These are phyloP conservation scores for Euphorbia schlechtendalii DNA, from an alignment of 441 rosid genomes.

Conservation along the genomic window DNA sequence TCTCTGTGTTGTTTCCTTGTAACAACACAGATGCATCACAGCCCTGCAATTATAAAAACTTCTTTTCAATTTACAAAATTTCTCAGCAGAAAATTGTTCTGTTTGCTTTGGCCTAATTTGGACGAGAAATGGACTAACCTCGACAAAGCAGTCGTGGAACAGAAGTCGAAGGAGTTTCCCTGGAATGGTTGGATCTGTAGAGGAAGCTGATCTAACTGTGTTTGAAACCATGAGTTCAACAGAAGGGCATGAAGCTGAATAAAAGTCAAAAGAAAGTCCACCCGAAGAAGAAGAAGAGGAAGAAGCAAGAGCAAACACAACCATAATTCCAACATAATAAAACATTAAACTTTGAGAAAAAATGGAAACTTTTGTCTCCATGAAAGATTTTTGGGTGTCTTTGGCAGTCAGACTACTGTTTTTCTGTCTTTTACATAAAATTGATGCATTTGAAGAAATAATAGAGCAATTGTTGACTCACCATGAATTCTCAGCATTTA, in stretches of 20 bases:
- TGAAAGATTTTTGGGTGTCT: slow-evolving; percentile 5
- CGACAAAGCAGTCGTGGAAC: slow-evolving; percentile 79
- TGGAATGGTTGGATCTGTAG: slow-evolving; percentile 37
- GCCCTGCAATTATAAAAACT: slow-evolving; percentile 34
- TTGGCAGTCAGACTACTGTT: not conserved
- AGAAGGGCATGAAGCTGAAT: slow-evolving; percentile 53
- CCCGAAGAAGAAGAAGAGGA: slow-evolving; percentile 28
- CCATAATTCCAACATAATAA: slow-evolving; percentile 17
- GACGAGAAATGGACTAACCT: slow-evolving; percentile 35
- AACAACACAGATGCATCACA: slow-evolving; percentile 77
- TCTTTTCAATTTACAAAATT: not conserved
- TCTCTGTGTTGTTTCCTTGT: slow-evolving; percentile 36
- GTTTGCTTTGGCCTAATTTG: not conserved
- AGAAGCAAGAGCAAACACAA: slow-evolving; percentile 19
- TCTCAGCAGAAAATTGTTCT: not conserved
- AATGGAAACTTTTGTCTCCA: slow-evolving; percentile 28
- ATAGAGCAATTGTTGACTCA: not conserved
- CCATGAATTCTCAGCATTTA: slow-evolving; percentile 17
- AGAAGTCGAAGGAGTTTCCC: slow-evolving; percentile 61
- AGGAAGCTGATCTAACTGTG: slow-evolving; percentile 39
- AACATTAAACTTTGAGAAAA: slow-evolving; percentile 1
- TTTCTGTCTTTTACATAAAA: not conserved
- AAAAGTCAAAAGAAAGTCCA: slow-evolving; percentile 51
- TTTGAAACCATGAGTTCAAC: slow-evolving; percentile 43
- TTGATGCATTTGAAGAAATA: slow-evolving; percentile 3